Evolutionary conservation across 345 rosid genomes (phyloP), one percentile per base, ranked within the genome.

Genomic region (Pistacia vera): DNA sequence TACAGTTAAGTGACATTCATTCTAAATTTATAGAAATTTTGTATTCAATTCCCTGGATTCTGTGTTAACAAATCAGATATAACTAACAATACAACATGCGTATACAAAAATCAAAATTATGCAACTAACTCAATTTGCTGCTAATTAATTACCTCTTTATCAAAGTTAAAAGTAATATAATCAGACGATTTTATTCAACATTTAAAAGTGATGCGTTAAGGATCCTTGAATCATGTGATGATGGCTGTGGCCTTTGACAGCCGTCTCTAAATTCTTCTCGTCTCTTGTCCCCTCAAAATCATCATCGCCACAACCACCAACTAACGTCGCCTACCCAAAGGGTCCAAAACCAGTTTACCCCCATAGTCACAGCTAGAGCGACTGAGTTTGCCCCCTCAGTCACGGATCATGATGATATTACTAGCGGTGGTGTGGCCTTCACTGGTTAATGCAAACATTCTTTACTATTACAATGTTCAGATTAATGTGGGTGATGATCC

Each of bases 1-100:
- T 73, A 68, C 62, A 63, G 65, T 20, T 71, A n/a, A 44, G 18
- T 17, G 49, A 41, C 68, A 70, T 72, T 41, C 57, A 38, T 68
- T 66, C 44, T 66, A n/a, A 58, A 11, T 56, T 70, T 68, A 55
- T 36, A 22, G 76, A 18, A 30, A 36, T 69, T 22, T 36, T 79
- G 25, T 41, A 30, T 33, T 20, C 8, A 49, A n/a, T 64, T 74
- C 38, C 36, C 49, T 14, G 38, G 28, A 9, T 57, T 22, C n/a
- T 59, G 10, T 8, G 11, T 18, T 9, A 10, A 25, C 14, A 38
- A 38, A 64, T 18, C 3, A 38, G 51, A 18, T 17, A 0, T 22
- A n/a, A n/a, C n/a, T n/a, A n/a, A n/a, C n/a, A n/a, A n/a, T n/a
- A n/a, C n/a, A n/a, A n/a, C 5, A n/a, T 8, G 8, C 25, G 16